These are phyloP conservation scores for Bretschneidera sinensis DNA, from an alignment of 345 rosid genomes.

Conservation along the genomic window DNA sequence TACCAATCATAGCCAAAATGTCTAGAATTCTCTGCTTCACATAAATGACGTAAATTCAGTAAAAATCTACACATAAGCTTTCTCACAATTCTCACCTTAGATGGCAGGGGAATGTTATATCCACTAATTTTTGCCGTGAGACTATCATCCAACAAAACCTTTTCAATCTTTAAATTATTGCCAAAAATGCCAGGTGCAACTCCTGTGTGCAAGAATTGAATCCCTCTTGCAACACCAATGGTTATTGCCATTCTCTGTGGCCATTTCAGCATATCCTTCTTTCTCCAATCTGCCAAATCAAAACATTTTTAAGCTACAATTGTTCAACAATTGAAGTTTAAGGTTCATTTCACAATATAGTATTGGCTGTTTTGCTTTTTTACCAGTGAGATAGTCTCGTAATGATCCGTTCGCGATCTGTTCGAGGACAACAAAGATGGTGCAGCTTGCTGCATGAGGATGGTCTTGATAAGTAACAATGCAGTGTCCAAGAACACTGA, in stretches of 20 bases:
- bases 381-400: conserved; percentile 61
- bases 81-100: conserved; percentile 40
- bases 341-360: background rate
- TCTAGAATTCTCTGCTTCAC: too few relatives aligned
- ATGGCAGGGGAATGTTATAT: conserved; percentile 67
- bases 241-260: conserved; percentile 83
- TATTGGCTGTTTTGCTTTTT: conserved; percentile 12
- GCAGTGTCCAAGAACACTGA: conserved; percentile 84
- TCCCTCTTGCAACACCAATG: conserved; percentile 80
- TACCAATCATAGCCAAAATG: too few relatives aligned
- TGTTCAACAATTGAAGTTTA: background rate
- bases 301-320: background rate
- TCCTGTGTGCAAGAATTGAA: conserved; percentile 90
- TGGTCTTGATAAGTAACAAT: conserved; percentile 67
- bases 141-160: conserved; percentile 68
- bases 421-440: conserved; percentile 66
- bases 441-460: conserved; percentile 39
- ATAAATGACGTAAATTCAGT: too few relatives aligned
- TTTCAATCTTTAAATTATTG: conserved; percentile 64
- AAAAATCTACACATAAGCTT: background rate
- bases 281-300: conserved; percentile 55
- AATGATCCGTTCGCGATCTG: conserved; percentile 68
- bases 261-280: conserved; percentile 80
- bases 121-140: conserved; percentile 66
- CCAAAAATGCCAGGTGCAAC: conserved; percentile 77